These are phyloP conservation scores for Chrysoporthe austroafricana DNA, from an alignment of 2,329 filamentous ascomycete species.

Conservation along the genomic window DNA sequence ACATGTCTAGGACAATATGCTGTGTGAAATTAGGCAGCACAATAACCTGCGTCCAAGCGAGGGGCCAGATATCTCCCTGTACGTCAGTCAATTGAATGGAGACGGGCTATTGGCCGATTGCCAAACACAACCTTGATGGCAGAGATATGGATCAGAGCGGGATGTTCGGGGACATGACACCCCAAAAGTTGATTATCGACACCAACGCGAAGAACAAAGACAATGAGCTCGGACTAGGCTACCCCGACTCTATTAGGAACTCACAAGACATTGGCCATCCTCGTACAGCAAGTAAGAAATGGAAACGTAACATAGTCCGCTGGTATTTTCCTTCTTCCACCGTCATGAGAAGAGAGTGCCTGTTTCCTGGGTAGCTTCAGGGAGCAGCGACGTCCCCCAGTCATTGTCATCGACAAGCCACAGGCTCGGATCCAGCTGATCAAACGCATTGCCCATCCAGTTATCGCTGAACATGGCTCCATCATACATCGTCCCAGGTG, in stretches of 20 bases:
- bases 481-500: slow-evolving; percentile 12
- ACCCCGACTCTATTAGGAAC: background rate
- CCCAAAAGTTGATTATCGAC: background rate
- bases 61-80: background rate
- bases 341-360: background rate
- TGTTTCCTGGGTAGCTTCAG: slow-evolving; percentile 6
- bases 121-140: background rate
- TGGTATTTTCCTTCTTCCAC: background rate
- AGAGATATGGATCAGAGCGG: background rate
- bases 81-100: background rate
- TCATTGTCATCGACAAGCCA: slow-evolving; percentile 29
- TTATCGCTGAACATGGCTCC: slow-evolving; percentile 27
- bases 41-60: background rate
- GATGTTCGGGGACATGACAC: background rate
- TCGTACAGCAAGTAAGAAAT: too few species aligned
- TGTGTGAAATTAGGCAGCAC: background rate
- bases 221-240: background rate
- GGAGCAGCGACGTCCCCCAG: slow-evolving; percentile 16
- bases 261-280: background rate
- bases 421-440: slow-evolving; percentile 29
- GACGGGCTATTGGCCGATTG: background rate
- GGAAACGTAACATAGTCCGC: background rate
- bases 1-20: background rate
- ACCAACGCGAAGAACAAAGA: background rate
- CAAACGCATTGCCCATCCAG: slow-evolving; percentile 32